A percentile compares a stretch with the other conserved stretches of the same genome.
These are phyloP conservation scores for Malus hybrid DNA, from an alignment of 331 rosid genomes.

Conservation along the genomic window DNA sequence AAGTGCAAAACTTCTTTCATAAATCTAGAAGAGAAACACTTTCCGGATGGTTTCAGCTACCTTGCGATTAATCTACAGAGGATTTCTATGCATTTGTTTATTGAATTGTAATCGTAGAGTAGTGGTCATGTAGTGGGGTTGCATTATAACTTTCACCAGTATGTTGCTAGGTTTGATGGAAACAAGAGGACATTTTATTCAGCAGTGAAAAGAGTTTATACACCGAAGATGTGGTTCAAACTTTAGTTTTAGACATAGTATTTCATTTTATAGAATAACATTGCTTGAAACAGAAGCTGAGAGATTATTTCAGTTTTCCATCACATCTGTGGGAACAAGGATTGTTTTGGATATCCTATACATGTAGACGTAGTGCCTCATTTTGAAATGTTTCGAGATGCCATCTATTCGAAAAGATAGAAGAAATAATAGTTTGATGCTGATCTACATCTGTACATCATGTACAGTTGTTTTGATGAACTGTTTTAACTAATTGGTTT, in stretches of 20 bases:
- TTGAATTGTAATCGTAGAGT: neutral
- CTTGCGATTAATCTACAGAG: too few relatives aligned
- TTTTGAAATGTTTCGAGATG: neutral
- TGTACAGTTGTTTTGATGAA: neutral
- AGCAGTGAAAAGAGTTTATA: neutral
- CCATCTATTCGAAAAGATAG: neutral
- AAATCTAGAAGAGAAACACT: too few relatives aligned
- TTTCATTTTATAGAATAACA: too few relatives aligned
- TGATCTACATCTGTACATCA: neutral
- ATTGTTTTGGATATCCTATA: neutral
- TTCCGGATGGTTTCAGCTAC: too few relatives aligned
- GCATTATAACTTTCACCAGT: neutral
- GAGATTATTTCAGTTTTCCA: neutral
- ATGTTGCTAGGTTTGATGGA: neutral
- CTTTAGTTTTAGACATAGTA: neutral
- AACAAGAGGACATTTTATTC: neutral
- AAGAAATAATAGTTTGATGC: neutral
- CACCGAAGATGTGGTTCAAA: neutral
- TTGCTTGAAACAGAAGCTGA: neutral
- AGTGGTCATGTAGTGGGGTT: too few relatives aligned
- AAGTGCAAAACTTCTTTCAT: too few relatives aligned
- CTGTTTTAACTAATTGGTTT: conserved; percentile 2
- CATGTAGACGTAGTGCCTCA: neutral
- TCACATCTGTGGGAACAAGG: neutral
- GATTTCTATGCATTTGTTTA: neutral